phyloP scores from a whole-genome alignment of 2,329 filamentous ascomycete genomes.

The Paraphaeosphaeria minitans region DNA sequence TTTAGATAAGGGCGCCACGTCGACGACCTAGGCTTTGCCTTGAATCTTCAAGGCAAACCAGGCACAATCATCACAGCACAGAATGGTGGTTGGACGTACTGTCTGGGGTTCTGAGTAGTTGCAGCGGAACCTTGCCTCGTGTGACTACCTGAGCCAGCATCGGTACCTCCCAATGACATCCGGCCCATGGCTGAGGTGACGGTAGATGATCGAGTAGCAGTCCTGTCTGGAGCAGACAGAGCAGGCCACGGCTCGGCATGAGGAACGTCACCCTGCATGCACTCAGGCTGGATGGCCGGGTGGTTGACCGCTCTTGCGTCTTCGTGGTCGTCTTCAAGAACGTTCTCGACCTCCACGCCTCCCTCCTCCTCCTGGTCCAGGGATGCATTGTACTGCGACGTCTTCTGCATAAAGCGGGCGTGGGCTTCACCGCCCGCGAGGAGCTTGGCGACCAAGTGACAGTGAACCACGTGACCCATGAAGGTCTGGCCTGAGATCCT shows the following conservation, averaged over 20 bases:
- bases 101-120: background rate
- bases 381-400: conserved; percentile 32
- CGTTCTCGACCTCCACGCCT: conserved; percentile 23
- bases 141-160: conserved; percentile 8
- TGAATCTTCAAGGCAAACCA: background rate
- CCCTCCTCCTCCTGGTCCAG: conserved; percentile 36
- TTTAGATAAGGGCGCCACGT: background rate
- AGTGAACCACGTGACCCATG: conserved; percentile 56
- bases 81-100: background rate
- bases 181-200: conserved; percentile 17
- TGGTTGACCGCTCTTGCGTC: conserved; percentile 25
- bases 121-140: background rate
- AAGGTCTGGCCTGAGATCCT: conserved; percentile 53
- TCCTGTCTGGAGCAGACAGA: conserved; percentile 20
- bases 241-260: conserved; percentile 25
- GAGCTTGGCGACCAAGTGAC: conserved; percentile 51
- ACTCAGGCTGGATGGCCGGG: conserved; percentile 33
- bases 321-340: conserved; percentile 21
- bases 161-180: conserved; percentile 26
- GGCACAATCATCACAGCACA: background rate
- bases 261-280: conserved; percentile 3
- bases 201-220: conserved; percentile 1
- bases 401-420: conserved; percentile 37
- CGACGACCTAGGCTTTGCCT: background rate
- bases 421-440: conserved; percentile 24